phyloP scores from a whole-genome alignment of 495 filamentous ascomycete species.

The Cercophora scortea region DNA sequence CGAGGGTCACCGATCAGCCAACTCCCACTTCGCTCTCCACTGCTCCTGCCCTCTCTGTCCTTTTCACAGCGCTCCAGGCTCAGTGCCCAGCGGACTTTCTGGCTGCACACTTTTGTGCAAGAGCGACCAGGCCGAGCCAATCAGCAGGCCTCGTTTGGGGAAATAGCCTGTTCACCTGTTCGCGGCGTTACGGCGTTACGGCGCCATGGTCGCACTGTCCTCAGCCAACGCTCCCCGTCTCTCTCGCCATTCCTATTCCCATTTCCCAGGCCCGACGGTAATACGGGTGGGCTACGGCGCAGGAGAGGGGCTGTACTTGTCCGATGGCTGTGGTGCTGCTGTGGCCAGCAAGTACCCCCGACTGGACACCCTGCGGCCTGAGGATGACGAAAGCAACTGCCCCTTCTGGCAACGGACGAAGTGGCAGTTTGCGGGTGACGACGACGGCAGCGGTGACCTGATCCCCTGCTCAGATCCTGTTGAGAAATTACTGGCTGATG shows the following conservation, averaged over 20 bases:
- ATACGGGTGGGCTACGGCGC: neutral
- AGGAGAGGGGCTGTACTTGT: slow-evolving; percentile 4
- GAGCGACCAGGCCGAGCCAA: slow-evolving; percentile 5
- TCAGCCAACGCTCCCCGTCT: neutral
- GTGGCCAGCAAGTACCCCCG: slow-evolving; percentile 2
- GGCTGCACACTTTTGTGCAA: slow-evolving; percentile 5
- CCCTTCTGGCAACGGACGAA: slow-evolving; percentile 9
- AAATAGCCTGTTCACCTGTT: slow-evolving; percentile 12
- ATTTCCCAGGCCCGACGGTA: too few relatives aligned
- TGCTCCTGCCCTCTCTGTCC: neutral
- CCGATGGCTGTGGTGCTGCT: neutral
- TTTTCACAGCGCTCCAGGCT: too few relatives aligned
- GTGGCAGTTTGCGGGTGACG: neutral
- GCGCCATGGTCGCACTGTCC: slow-evolving; percentile 8
- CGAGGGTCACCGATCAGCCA: slow-evolving; percentile 13
- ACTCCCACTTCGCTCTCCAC: slow-evolving; percentile 3
- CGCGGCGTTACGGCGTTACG: slow-evolving; percentile 7
- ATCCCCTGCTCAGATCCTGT: neutral
- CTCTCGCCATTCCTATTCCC: neutral
- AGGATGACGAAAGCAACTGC: slow-evolving; percentile 25
- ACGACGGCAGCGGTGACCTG: slow-evolving; percentile 4
- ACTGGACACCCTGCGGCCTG: slow-evolving; percentile 18
- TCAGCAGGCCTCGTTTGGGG: slow-evolving; percentile 1
- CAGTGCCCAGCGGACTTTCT: neutral
- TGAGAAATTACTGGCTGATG: neutral